Evolutionary conservation across 805 yeast genomes (phyloP).

Genomic region (Saccharomyces cerevisiae): DNA sequence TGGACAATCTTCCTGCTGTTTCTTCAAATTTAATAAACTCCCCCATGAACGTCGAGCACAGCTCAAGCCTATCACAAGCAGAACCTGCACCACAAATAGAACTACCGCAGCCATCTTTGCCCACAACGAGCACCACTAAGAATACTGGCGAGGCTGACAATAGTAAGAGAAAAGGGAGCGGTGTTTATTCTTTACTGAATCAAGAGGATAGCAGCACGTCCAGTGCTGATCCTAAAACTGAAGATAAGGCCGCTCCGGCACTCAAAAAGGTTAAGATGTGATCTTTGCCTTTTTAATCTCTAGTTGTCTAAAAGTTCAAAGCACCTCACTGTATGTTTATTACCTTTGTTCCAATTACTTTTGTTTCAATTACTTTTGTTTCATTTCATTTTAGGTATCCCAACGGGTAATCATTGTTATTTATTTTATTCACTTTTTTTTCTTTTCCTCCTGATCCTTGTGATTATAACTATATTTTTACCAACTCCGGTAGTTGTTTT

Average conservation of each 20-base stretch:
- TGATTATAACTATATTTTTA: neutral
- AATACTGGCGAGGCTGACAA: neutral
- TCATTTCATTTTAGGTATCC: slow-evolving; percentile 1
- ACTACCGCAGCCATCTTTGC: neutral
- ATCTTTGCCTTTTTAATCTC: neutral
- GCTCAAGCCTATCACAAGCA: neutral
- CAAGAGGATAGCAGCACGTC: slow-evolving; percentile 2
- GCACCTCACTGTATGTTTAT: neutral
- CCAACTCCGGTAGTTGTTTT: neutral
- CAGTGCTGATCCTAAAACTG: neutral
- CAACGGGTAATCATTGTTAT: neutral
- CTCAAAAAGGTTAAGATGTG: neutral
- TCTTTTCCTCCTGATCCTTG: neutral
- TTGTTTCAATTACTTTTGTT: neutral
- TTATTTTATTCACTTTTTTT: neutral
- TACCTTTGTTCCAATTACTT: too few relatives aligned
- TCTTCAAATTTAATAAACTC: neutral
- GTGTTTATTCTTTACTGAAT: slow-evolving; percentile 16
- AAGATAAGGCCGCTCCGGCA: neutral
- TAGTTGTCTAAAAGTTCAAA: neutral
- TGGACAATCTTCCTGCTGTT: neutral
- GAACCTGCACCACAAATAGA: neutral
- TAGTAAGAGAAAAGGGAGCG: slow-evolving; percentile 6
- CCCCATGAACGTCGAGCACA: neutral
- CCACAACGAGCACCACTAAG: neutral